phyloP scores from a whole-genome alignment of 306 rosid genomes.

The Prunus fruticosa region DNA sequence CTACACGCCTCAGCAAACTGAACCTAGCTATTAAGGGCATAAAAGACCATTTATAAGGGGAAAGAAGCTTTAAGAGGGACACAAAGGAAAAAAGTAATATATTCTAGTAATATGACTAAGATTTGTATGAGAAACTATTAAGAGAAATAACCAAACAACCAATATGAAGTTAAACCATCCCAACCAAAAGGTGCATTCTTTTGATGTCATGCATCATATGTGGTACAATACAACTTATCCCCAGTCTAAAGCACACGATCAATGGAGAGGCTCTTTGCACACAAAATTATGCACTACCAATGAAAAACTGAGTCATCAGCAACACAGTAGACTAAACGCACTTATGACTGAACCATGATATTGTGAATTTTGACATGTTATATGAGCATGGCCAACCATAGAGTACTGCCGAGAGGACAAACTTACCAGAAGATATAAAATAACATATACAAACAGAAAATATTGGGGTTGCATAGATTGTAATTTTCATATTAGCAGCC shows the following conservation, averaged over 20 bases:
- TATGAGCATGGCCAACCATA: not conserved
- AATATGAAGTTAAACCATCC: not conserved
- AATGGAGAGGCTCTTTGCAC: slow-evolving; percentile 1
- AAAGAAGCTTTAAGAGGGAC: not conserved
- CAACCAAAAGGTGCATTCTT: not conserved
- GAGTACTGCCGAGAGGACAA: not conserved
- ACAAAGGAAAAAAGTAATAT: not conserved
- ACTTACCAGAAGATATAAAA: not conserved
- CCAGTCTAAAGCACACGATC: not conserved
- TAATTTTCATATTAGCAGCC: not conserved
- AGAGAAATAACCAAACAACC: not conserved
- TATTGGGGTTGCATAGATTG: not conserved
- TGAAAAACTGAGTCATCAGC: not conserved
- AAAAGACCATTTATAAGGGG: not conserved
- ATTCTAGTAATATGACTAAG: not conserved
- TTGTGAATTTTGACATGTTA: not conserved
- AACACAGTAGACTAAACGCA: not conserved
- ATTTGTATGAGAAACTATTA: not conserved
- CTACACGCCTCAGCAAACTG: not conserved
- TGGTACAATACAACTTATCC: not conserved
- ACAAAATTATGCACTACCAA: not conserved
- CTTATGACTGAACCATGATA: not conserved
- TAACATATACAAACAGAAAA: not conserved
- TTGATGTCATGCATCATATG: not conserved
- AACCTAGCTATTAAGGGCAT: not conserved